Evolutionary conservation across 371 early-diverging fungal genomes (phyloP).

Genomic region (Rhizopus arrhizus): DNA sequence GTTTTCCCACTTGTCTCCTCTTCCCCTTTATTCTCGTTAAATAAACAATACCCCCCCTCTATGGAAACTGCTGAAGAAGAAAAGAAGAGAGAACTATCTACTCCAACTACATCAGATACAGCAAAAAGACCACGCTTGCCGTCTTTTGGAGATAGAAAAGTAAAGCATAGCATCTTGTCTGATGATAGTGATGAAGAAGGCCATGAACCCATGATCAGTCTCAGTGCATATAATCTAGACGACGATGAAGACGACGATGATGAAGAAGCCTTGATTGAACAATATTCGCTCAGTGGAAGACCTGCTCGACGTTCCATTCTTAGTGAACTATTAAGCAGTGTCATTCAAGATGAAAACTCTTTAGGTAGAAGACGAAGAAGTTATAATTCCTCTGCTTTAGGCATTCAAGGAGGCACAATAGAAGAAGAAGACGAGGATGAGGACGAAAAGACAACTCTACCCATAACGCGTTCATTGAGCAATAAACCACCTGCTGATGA

Average conservation of each 20-base stretch:
- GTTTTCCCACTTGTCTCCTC: background rate
- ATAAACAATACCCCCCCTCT: background rate
- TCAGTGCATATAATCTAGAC: conserved; percentile 3
- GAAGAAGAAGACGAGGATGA: conserved; percentile 24
- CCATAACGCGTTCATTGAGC: conserved; percentile 8
- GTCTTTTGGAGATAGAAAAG: background rate
- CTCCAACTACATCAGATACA: conserved; percentile 1
- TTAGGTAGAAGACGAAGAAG: conserved; percentile 4
- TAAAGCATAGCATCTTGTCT: background rate
- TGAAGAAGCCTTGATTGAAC: background rate
- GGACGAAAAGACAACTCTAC: conserved; percentile 27
- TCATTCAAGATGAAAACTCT: conserved; percentile 6
- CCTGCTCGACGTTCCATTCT: conserved; percentile 19
- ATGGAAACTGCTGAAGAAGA: conserved; percentile 1
- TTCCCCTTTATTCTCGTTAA: background rate
- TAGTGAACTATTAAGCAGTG: conserved; percentile 17
- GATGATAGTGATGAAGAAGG: background rate
- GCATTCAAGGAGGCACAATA: background rate
- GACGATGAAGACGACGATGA: conserved; percentile 20
- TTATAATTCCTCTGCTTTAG: conserved; percentile 9
- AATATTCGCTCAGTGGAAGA: conserved; percentile 3
- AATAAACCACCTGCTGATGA: conserved; percentile 22
- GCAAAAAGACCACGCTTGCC: conserved; percentile 4
- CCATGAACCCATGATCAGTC: background rate
- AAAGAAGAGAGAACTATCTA: conserved; percentile 13